Conservation (phyloP, 148 eudicot genomes). For the Linanthus parryae region DNA sequence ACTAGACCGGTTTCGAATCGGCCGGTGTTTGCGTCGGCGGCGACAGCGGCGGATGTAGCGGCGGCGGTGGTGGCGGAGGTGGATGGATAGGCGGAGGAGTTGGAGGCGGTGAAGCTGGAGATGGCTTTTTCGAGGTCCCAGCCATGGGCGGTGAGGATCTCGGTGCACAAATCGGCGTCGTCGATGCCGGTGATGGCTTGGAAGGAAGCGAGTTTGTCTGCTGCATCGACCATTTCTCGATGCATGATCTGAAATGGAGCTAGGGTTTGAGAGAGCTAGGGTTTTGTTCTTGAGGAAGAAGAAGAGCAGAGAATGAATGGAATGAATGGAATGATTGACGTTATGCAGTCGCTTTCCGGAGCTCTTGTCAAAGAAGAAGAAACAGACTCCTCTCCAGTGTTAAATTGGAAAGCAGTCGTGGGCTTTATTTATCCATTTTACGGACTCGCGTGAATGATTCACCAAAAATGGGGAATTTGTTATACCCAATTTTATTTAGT, state of each 20-base stretch:
- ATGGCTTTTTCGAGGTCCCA: constrained; percentile 95
- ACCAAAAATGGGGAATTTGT: too few species aligned
- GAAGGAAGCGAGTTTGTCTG: constrained; percentile 71
- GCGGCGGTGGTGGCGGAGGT: constrained; percentile 7
- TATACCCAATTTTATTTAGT: too few species aligned
- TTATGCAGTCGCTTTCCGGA: too few species aligned
- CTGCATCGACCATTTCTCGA: constrained; percentile 51
- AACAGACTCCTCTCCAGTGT: too few species aligned
- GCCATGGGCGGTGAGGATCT: constrained; percentile 78
- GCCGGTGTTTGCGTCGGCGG: constrained; percentile 12
- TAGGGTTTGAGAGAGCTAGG: constrained; percentile 5
- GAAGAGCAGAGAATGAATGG: too few species aligned
- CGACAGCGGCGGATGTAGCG: background rate
- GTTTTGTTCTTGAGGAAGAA: background rate
- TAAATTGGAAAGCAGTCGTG: too few species aligned
- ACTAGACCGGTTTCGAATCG: constrained; percentile 24
- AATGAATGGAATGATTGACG: too few species aligned
- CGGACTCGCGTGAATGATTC: too few species aligned
- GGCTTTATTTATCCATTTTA: too few species aligned
- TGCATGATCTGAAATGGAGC: background rate
- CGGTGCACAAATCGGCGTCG: constrained; percentile 79
- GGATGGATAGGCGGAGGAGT: constrained; percentile 9
- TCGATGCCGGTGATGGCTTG: constrained; percentile 88
- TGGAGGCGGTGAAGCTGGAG: constrained; percentile 49
- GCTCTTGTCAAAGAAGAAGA: too few species aligned